Base-by-base conservation (phyloP, 192 early-diverging fungal species). In the Pilaira anomala region DNA sequence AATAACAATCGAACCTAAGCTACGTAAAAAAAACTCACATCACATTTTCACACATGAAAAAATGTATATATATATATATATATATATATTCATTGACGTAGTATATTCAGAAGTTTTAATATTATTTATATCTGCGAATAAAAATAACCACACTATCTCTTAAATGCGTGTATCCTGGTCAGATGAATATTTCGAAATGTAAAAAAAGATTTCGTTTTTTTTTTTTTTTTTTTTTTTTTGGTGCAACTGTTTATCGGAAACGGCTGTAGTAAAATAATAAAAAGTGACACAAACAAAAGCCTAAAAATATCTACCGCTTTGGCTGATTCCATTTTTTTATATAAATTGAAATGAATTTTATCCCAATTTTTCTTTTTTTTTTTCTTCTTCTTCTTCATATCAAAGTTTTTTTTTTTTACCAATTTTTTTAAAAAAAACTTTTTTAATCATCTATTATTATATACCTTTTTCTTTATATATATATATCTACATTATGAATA, bases 101-200 rank as follows among this genome's bases (percentile, higher is more conserved):
- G n/a, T n/a, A n/a, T 19, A 16, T 19, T 36, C 28, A 36, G 30
- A 29, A 3, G 29, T 55, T 30, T 55, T 18, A 7, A 55, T 26
- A 11, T 36, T 30, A 7, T 11, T 36, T 55, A 33, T 55, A 55
- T 55, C 30, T 55, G 53, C 53, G 53, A 55, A 55, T 55, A 55
- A 30, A 52, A 55, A 55, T 18, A 36, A 36, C 9, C 29, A 36
- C 4, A 19, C 16, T 55, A 33, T 30, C 53, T 55, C 19, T 16
- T 30, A 55, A 55, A 26, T 55, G 53, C 53, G 53, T 29, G 30
- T 18, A 55, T 55, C 18, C 53, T n/a, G 33, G 28, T 55, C 53
- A 55, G n/a, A 55, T 55, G 53, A 55, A 55, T 55, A 36, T 9
- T n/a, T n/a, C n/a, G n/a, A n/a, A 36, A 36, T 36, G n/a, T 29